Conservation (phyloP, 345 rosid species). For the Iberis pinnata region DNA sequence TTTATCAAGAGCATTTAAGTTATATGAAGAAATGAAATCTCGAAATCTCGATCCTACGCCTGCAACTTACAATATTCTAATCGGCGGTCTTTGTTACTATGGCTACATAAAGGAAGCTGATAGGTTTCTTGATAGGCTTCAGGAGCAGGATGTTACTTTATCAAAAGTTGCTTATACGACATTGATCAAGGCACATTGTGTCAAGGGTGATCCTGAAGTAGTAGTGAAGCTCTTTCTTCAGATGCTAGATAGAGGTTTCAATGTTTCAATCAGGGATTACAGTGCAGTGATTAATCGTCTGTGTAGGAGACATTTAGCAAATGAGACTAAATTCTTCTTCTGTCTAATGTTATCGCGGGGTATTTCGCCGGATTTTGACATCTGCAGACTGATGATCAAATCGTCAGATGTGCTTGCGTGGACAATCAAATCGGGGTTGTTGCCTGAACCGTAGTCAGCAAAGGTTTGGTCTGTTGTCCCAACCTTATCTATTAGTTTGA, state of each 20-base stretch:
- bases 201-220: slow-evolving; percentile 47
- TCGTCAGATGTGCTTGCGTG: slow-evolving; percentile 39
- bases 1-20: slow-evolving; percentile 36
- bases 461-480: slow-evolving; percentile 9
- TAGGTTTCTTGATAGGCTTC: slow-evolving; percentile 40
- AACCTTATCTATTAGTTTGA: too few relatives aligned
- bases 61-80: slow-evolving; percentile 54
- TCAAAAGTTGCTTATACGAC: slow-evolving; percentile 56
- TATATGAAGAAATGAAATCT: slow-evolving; percentile 38
- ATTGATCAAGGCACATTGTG: slow-evolving; percentile 69
- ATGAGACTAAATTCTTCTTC: slow-evolving; percentile 44
- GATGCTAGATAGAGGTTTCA: slow-evolving; percentile 52
- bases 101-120: slow-evolving; percentile 47
- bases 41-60: slow-evolving; percentile 44
- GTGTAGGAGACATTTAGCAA: slow-evolving; percentile 42
- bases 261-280: slow-evolving; percentile 56
- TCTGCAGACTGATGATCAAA: slow-evolving; percentile 46
- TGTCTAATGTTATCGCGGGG: slow-evolving; percentile 48
- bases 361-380: slow-evolving; percentile 50
- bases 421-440: slow-evolving; percentile 45
- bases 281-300: slow-evolving; percentile 66
- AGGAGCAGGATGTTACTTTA: slow-evolving; percentile 27
- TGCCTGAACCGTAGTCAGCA: slow-evolving; percentile 26
- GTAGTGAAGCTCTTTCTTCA: slow-evolving; percentile 38
- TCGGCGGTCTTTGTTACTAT: slow-evolving; percentile 47